Base-by-base conservation (phyloP, 352 stramenopile genomes). In the Globisporangium carolinianum region DNA sequence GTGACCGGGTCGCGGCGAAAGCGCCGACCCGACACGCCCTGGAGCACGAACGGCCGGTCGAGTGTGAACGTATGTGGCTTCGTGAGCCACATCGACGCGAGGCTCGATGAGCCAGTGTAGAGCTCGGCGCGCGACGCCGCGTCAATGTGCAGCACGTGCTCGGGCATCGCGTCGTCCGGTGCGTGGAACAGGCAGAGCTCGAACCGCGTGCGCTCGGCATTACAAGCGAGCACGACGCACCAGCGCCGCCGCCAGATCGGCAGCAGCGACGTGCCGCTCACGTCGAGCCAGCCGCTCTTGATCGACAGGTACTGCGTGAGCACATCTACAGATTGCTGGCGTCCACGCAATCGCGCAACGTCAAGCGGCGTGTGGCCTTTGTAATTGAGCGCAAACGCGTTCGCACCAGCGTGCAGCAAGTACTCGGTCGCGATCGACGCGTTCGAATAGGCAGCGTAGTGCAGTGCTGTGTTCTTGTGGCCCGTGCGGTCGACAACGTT, bases 221-320 rank as follows among this genome's bases (percentile, higher is more conserved):
- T 75, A 53, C 79, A 87, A 17, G 75, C 70, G 6, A 88, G 53
- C 36, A 78, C 61, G 24, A 88, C 73, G 51, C 68, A 80, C 74
- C 75, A 91, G 39, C 81, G 75, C 4, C 65, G 73, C 59, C 78
- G 86, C 80, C 80, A 93, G 41, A 87, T 53, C 15, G 60, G 67
- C 38, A 81, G 24, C 39, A 82, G 14, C 46, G 65, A 61, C 51
- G 52, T 73, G 2, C 58, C 62, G 48, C 76, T 76, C 1, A 89
- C 52, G 50, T 72, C 64, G 17, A 90, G 62, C 77, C 75, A 89
- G 4, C 76, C 81, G 50, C 72, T 81, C 56, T 87, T 68, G 12
- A 91, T 37, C 12, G 68, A 51, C 36, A 82, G 42, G 7, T 75
- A 60, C 10, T 71, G 66, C n/a, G 75, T 87, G n/a, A 91, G 65